A percentile compares a stretch with the other conserved stretches of the same genome.
Conservation (phyloP, 345 rosid genomes). For the Eucalyptus paniculata region DNA sequence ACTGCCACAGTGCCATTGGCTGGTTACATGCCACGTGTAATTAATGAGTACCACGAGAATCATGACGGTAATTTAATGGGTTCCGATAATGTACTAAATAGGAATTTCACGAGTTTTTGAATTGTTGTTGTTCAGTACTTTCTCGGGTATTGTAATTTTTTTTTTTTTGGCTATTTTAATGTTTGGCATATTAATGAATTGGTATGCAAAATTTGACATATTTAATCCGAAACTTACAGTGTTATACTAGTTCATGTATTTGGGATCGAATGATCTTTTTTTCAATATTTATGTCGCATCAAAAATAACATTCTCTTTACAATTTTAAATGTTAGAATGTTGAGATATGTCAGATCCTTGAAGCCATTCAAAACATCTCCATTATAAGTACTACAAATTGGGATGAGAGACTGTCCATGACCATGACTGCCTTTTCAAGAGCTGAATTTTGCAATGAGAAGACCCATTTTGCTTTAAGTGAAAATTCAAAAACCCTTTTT, state of each 20-base stretch:
- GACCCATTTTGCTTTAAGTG: not conserved
- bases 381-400: accelerated
- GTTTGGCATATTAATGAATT: not conserved
- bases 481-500: not conserved
- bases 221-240: not conserved
- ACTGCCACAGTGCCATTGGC: not conserved
- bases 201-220: not conserved
- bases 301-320: not conserved
- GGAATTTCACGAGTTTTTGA: not conserved
- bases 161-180: not conserved
- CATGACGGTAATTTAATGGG: not conserved
- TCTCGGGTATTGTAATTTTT: not conserved
- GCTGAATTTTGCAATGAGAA: no score
- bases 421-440: no score
- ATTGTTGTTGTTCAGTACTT: not conserved
- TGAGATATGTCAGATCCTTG: accelerated
- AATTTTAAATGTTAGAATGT: accelerated
- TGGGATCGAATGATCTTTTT: not conserved
- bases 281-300: not conserved
- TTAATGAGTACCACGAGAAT: not conserved
- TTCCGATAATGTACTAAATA: not conserved
- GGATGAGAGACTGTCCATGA: not conserved
- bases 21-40: not conserved
- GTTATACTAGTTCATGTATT: not conserved
- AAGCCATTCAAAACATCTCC: not conserved